Percentiles rank a stretch among this genome's conserved stretches.
Conservation (phyloP, 2,329 filamentous ascomycete genomes). For the Monosporascus sp. region DNA sequence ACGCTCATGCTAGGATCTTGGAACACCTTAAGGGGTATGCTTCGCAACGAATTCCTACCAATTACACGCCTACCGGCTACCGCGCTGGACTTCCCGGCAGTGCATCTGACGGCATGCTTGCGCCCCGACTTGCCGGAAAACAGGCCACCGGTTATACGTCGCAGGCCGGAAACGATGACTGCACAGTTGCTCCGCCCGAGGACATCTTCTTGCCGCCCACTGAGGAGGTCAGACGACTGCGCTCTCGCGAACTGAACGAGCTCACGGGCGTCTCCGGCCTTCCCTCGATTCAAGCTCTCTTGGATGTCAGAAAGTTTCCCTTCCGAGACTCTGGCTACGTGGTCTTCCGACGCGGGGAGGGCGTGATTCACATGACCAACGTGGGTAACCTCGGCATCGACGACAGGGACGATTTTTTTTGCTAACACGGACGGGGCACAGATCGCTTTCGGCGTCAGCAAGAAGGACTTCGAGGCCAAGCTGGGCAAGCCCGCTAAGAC, state of each 20-base stretch:
- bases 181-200: background rate
- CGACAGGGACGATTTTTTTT: too few relatives aligned
- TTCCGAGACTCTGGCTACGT: background rate
- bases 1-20: too few relatives aligned
- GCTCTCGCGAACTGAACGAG: background rate
- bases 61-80: background rate
- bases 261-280: background rate
- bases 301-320: background rate
- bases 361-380: background rate
- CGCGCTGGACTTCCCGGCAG: background rate
- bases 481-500: conserved; percentile 24
- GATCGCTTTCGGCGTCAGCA: background rate
- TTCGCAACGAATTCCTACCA: too few relatives aligned
- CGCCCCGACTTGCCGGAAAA: too few relatives aligned
- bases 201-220: background rate
- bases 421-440: background rate
- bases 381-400: background rate
- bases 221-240: background rate
- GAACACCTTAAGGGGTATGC: too few relatives aligned
- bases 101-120: background rate
- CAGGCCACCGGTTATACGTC: too few relatives aligned
- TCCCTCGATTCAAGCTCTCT: background rate
- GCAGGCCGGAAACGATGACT: too few relatives aligned
- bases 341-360: background rate
- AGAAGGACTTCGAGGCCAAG: background rate